A percentile compares a stretch with the other conserved stretches of the same genome.
phyloP scores from a whole-genome alignment of 2,329 filamentous ascomycete genomes.

The Cladosporium velox region DNA sequence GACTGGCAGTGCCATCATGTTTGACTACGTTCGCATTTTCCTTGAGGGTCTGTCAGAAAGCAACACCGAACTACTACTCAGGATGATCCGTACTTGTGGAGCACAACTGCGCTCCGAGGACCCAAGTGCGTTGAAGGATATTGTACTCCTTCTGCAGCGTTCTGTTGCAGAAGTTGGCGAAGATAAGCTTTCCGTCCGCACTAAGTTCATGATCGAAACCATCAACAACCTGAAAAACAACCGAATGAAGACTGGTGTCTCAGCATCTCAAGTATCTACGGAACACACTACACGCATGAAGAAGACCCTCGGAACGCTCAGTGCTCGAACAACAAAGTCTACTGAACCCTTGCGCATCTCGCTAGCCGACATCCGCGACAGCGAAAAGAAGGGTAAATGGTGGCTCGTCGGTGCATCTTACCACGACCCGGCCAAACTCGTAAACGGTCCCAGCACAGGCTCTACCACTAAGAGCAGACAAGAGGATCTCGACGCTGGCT shows the following conservation, averaged over 20 bases:
- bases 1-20: slow-evolving; percentile 77
- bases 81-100: slow-evolving; percentile 78
- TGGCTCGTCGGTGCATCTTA: slow-evolving; percentile 98
- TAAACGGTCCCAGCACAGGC: slow-evolving; percentile 26
- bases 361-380: slow-evolving; percentile 77
- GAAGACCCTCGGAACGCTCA: slow-evolving; percentile 80
- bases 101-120: slow-evolving; percentile 86
- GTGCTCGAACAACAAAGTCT: slow-evolving; percentile 66
- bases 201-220: slow-evolving; percentile 96
- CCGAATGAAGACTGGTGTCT: slow-evolving; percentile 73
- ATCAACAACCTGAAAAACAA: slow-evolving; percentile 96
- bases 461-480: slow-evolving; percentile 12
- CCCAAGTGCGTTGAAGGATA: slow-evolving; percentile 82
- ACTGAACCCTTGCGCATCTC: slow-evolving; percentile 81
- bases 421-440: slow-evolving; percentile 46
- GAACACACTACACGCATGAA: slow-evolving; percentile 88
- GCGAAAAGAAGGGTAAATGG: slow-evolving; percentile 91
- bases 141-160: slow-evolving; percentile 76
- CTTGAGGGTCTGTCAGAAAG: slow-evolving; percentile 74
- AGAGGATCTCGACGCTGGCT: slow-evolving; percentile 32
- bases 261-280: slow-evolving; percentile 69
- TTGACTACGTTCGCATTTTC: slow-evolving; percentile 84
- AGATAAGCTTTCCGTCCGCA: slow-evolving; percentile 75
- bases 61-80: slow-evolving; percentile 84
- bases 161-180: slow-evolving; percentile 69